These are phyloP conservation scores for Multifurca ochricompacta DNA, from an alignment of 768 basidiomycete species.

Conservation along the genomic window DNA sequence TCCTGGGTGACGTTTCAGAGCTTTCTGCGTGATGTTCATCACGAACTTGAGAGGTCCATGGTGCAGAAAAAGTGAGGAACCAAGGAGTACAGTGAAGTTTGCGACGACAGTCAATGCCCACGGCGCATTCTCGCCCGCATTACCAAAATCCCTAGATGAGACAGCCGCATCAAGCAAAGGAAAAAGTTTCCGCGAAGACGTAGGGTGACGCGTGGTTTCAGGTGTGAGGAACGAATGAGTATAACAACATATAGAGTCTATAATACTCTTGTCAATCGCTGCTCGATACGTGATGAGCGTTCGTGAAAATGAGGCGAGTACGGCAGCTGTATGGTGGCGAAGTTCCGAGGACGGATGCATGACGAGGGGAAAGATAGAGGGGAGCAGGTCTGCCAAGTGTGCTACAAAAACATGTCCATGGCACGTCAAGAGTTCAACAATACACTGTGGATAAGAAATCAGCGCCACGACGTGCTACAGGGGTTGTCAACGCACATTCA, in stretches of 20 bases:
- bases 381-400: constrained; percentile 4
- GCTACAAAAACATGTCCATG: constrained; percentile 4
- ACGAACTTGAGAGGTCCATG: constrained; percentile 13
- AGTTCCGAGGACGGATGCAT: constrained; percentile 11
- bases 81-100: constrained; percentile 10
- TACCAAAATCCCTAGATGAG: background rate
- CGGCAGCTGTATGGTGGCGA: constrained; percentile 7
- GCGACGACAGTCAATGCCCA: constrained; percentile 12
- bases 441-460: constrained; percentile 1
- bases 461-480: background rate
- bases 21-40: constrained; percentile 10
- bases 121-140: constrained; percentile 6
- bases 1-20: constrained; percentile 5
- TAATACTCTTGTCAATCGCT: background rate
- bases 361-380: constrained; percentile 8
- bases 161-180: constrained; percentile 8
- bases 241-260: constrained; percentile 9
- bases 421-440: constrained; percentile 5
- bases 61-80: constrained; percentile 9
- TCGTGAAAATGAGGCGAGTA: constrained; percentile 11
- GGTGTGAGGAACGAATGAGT: constrained; percentile 11
- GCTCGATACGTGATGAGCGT: constrained; percentile 2
- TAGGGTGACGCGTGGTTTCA: constrained; percentile 15
- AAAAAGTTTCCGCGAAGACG: constrained; percentile 13
- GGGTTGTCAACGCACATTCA: background rate